Evolutionary conservation across 352 stramenopile genomes (phyloP).

Genomic region (Phytophthora pluvialis): DNA sequence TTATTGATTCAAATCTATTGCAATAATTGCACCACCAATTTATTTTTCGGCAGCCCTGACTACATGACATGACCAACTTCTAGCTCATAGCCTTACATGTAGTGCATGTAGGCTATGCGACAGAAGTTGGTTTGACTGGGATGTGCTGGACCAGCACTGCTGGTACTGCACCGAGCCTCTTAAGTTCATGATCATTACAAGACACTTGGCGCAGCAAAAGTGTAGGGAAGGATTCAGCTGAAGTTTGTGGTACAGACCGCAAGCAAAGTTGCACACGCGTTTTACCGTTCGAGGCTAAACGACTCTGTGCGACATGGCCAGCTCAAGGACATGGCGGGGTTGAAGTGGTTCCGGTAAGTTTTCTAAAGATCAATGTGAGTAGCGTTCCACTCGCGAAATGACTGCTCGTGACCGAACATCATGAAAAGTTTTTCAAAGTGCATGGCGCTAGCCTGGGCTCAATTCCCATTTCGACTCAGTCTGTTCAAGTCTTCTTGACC

Average conservation of each 20-base stretch:
- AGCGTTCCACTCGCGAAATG: constrained; percentile 3
- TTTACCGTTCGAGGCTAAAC: constrained; percentile 12
- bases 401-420: background rate
- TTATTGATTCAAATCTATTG: too few species aligned
- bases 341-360: constrained; percentile 8
- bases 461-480: constrained; percentile 22
- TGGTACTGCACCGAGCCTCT: too few species aligned
- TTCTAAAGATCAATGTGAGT: constrained; percentile 13
- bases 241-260: constrained; percentile 9
- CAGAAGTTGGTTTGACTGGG: too few species aligned
- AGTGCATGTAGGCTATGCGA: too few species aligned
- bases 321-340: constrained; percentile 13
- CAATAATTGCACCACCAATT: too few species aligned
- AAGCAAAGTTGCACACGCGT: constrained; percentile 11
- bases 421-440: background rate
- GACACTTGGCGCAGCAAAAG: background rate
- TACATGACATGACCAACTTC: too few species aligned
- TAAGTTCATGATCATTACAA: too few species aligned
- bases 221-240: constrained; percentile 17
- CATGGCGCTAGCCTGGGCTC: background rate
- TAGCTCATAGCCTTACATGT: too few species aligned
- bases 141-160: too few species aligned
- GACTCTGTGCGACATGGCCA: constrained; percentile 5
- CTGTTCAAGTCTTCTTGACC: constrained; percentile 6
- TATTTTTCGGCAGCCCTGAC: too few species aligned